Evolutionary conservation across 2,329 filamentous ascomycete genomes (phyloP).

Genomic region (Plectosphaerella sp.): DNA sequence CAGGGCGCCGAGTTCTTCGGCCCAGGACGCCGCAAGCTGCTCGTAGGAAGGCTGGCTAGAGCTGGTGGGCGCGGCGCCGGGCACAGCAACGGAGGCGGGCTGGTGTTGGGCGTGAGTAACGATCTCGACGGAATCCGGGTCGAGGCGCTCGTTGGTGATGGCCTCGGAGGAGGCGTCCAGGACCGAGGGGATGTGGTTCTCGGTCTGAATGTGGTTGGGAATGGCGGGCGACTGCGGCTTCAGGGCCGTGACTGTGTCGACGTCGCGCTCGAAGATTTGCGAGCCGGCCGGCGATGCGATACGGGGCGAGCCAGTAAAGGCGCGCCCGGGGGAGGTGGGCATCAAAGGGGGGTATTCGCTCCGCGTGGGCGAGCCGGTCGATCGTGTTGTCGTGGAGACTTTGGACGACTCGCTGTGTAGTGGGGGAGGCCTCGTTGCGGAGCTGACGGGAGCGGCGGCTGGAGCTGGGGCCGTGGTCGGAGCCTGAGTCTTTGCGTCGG

Average conservation of each 20-base stretch:
- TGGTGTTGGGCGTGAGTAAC: constrained; percentile 83
- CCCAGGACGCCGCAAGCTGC: constrained; percentile 44
- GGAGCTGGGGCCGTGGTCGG: constrained; percentile 3
- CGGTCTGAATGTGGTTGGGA: constrained; percentile 86
- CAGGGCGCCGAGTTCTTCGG: constrained; percentile 54
- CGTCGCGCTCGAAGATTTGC: constrained; percentile 90
- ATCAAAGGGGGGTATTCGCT: constrained; percentile 39
- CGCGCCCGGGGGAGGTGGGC: constrained; percentile 62
- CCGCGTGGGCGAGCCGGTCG: constrained; percentile 37
- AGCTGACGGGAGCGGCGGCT: constrained; percentile 13
- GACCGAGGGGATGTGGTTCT: constrained; percentile 89
- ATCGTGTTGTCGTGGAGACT: constrained; percentile 27
- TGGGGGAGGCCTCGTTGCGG: constrained; percentile 24
- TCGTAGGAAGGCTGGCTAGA: constrained; percentile 24
- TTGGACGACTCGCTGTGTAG: constrained; percentile 26
- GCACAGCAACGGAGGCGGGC: constrained; percentile 66
- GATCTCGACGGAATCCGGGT: constrained; percentile 89
- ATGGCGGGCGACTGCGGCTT: constrained; percentile 78
- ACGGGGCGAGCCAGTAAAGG: constrained; percentile 67
- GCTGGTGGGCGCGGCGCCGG: constrained; percentile 33
- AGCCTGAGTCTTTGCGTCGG: constrained; percentile 22
- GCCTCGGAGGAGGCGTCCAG: constrained; percentile 87
- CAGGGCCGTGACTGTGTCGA: constrained; percentile 71
- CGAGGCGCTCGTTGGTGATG: constrained; percentile 80
- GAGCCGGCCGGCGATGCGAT: constrained; percentile 73